These are phyloP conservation scores for Zymoseptoria ardabiliae DNA, from an alignment of 2,329 filamentous ascomycete genomes.

Conservation along the genomic window DNA sequence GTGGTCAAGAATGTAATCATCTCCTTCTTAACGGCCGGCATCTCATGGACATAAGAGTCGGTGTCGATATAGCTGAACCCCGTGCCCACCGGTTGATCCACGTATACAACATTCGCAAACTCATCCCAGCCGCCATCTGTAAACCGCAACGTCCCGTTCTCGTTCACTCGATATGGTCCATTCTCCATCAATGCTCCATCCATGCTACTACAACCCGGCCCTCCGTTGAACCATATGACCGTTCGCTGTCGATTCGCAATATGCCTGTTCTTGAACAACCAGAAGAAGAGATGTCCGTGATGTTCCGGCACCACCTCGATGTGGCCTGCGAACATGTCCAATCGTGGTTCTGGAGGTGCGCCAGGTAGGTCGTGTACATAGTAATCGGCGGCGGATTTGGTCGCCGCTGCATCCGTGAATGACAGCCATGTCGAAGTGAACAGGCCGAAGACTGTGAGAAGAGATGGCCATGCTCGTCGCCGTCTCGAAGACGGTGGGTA, in stretches of 20 bases:
- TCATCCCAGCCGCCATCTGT: slow-evolving; percentile 98
- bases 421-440: slow-evolving; percentile 15
- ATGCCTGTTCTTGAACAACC: slow-evolving; percentile 93
- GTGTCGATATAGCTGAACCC: slow-evolving; percentile 95
- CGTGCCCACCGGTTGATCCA: slow-evolving; percentile 94
- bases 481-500: not conserved
- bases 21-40: slow-evolving; percentile 81
- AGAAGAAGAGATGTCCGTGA: slow-evolving; percentile 96
- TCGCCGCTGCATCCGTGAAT: slow-evolving; percentile 27
- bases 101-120: slow-evolving; percentile 92
- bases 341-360: slow-evolving; percentile 60
- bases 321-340: slow-evolving; percentile 99
- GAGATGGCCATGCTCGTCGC: slow-evolving; percentile 2
- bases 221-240: slow-evolving; percentile 94
- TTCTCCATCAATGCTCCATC: slow-evolving; percentile 96
- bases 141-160: slow-evolving; percentile 62
- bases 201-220: slow-evolving; percentile 93
- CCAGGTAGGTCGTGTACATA: slow-evolving; percentile 82
- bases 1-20: slow-evolving; percentile 86
- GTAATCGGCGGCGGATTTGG: slow-evolving; percentile 72
- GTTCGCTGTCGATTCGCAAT: slow-evolving; percentile 87
- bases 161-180: slow-evolving; percentile 79
- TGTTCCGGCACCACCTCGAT: slow-evolving; percentile 78
- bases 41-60: slow-evolving; percentile 74
- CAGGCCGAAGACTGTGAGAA: slow-evolving; percentile 6